Conservation (phyloP, 2,329 filamentous ascomycete species). For the Penicillium psychrosexuale region DNA sequence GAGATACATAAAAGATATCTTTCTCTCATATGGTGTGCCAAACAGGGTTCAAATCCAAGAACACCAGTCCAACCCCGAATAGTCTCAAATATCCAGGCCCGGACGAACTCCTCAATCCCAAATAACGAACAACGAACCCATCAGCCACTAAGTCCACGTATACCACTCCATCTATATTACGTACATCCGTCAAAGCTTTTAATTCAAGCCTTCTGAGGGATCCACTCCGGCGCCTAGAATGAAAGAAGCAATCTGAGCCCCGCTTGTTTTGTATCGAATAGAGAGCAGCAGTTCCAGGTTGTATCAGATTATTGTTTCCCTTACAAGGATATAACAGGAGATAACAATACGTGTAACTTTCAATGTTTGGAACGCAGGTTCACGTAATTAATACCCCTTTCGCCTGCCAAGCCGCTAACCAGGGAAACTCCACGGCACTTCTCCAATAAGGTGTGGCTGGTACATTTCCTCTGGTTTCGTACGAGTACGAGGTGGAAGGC, state of each 20-base stretch:
- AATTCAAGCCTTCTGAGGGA: neutral
- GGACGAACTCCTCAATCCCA: too few species aligned
- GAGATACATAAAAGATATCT: too few species aligned
- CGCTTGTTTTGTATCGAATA: neutral
- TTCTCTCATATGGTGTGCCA: neutral
- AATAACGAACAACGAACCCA: neutral
- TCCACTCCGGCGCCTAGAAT: neutral
- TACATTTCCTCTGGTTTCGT: neutral
- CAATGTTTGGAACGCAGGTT: neutral
- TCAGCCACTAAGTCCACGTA: neutral
- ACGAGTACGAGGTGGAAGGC: slow-evolving; percentile 10
- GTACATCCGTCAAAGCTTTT: neutral
- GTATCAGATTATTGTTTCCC: neutral
- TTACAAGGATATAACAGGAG: neutral
- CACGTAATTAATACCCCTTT: neutral
- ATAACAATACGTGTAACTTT: neutral
- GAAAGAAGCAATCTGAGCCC: neutral
- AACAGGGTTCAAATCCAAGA: neutral
- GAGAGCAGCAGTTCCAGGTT: neutral
- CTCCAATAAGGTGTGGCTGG: slow-evolving; percentile 2
- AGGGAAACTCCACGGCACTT: neutral
- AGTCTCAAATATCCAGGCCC: neutral
- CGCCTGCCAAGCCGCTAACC: slow-evolving; percentile 15
- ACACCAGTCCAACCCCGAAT: neutral
- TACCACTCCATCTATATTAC: neutral